Conservation (phyloP, 2,329 filamentous ascomycete genomes). For the Phoma sp. region DNA sequence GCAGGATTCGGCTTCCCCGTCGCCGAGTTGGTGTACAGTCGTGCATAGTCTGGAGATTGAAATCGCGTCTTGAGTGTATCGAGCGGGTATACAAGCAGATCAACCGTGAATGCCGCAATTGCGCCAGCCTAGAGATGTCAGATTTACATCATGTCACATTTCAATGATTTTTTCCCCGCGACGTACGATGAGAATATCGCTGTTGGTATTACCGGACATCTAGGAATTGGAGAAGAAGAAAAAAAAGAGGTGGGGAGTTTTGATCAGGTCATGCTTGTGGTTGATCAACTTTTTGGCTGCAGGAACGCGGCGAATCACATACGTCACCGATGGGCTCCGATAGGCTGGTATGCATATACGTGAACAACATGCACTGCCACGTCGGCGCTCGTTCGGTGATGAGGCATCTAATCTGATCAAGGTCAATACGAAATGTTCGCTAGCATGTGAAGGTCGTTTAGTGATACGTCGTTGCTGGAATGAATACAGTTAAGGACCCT, state of each 20-base stretch:
- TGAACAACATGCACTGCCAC: slow-evolving; percentile 5
- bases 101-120: slow-evolving; percentile 83
- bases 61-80: slow-evolving; percentile 90
- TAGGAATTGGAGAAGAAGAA: background rate
- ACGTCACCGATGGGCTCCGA: slow-evolving; percentile 22
- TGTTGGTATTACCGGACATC: slow-evolving; percentile 56
- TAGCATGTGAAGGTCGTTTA: too few species aligned
- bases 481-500: too few species aligned
- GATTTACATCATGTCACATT: background rate
- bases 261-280: slow-evolving; percentile 8
- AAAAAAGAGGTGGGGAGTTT: background rate
- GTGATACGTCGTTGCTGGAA: too few species aligned
- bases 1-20: slow-evolving; percentile 63
- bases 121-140: slow-evolving; percentile 73
- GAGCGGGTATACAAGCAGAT: slow-evolving; percentile 84
- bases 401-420: slow-evolving; percentile 5
- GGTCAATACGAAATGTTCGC: background rate
- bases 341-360: slow-evolving; percentile 4
- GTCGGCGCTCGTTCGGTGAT: slow-evolving; percentile 6
- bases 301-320: slow-evolving; percentile 19
- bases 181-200: slow-evolving; percentile 66
- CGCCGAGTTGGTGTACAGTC: slow-evolving; percentile 67
- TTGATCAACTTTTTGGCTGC: slow-evolving; percentile 9
- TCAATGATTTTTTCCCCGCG: background rate
- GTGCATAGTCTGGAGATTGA: slow-evolving; percentile 78